These are phyloP conservation scores for Trypanosoma caninum DNA, from an alignment of 208 protist genomes.

Conservation along the genomic window DNA sequence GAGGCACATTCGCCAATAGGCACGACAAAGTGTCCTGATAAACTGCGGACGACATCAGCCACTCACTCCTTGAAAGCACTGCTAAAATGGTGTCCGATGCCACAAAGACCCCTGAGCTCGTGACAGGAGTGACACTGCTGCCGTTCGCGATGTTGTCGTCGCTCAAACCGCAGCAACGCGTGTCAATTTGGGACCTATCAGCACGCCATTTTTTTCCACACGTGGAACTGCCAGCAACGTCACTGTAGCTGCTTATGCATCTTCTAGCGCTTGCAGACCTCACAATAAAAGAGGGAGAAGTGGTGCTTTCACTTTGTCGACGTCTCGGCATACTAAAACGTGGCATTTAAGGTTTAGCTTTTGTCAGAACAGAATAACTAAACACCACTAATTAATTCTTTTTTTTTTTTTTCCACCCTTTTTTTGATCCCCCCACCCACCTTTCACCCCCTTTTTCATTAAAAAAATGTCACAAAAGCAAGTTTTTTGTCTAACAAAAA, in stretches of 20 bases:
- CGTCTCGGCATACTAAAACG: background rate
- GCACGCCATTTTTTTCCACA: background rate
- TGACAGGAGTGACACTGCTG: background rate
- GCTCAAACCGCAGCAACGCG: background rate
- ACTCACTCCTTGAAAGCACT: slow-evolving; percentile 8
- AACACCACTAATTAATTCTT: background rate
- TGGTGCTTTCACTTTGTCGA: slow-evolving; percentile 2
- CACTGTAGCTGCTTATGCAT: background rate
- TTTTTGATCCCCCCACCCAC: background rate
- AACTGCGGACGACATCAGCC: background rate
- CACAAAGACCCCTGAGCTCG: slow-evolving; percentile 34
- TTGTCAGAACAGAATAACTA: background rate
- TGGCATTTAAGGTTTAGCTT: background rate
- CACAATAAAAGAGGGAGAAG: slow-evolving; percentile 14
- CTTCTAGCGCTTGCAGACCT: background rate
- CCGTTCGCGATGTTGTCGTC: background rate
- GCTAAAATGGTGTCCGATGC: slow-evolving; percentile 37
- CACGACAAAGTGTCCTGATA: background rate
- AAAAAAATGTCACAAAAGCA: background rate
- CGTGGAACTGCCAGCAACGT: background rate
- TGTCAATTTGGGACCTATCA: background rate
- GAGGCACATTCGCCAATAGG: background rate
- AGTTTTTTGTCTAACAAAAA: background rate
- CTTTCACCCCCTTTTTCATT: background rate
- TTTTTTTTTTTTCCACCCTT: background rate